Evolutionary conservation across 768 basidiomycete genomes (phyloP).

Genomic region (Coprinellus aureogranulatus): DNA sequence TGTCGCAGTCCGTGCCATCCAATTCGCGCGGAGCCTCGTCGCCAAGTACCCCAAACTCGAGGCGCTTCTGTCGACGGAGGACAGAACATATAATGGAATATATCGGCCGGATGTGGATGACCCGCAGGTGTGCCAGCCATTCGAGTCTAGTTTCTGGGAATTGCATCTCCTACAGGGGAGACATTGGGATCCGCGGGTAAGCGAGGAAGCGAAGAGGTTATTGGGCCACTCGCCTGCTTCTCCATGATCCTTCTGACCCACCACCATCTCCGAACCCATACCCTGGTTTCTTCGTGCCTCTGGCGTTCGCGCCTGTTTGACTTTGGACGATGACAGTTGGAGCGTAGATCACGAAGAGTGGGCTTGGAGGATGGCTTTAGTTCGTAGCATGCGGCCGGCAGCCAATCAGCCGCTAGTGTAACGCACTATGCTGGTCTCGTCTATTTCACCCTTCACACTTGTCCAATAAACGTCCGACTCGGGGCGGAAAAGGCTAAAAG

Average conservation of each 20-base stretch:
- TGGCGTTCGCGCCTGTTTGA: too few species aligned
- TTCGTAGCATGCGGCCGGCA: too few species aligned
- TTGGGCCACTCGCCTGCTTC: constrained; percentile 41
- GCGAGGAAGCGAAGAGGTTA: constrained; percentile 62
- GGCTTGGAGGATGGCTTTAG: too few species aligned
- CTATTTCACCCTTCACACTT: neutral
- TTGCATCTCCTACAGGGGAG: constrained; percentile 57
- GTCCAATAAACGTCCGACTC: neutral
- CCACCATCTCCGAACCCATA: neutral
- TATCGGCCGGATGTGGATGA: constrained; percentile 87
- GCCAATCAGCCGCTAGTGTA: too few species aligned
- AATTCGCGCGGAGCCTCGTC: constrained; percentile 70
- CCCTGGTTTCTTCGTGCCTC: too few species aligned
- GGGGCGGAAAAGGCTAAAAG: too few species aligned
- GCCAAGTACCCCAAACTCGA: constrained; percentile 79
- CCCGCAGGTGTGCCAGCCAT: constrained; percentile 78
- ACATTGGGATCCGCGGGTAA: constrained; percentile 68
- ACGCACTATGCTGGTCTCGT: too few species aligned
- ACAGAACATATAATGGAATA: constrained; percentile 78
- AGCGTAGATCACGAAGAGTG: too few species aligned
- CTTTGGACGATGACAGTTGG: too few species aligned
- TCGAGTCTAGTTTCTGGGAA: constrained; percentile 88
- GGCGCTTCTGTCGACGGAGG: constrained; percentile 82
- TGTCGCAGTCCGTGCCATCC: constrained; percentile 63
- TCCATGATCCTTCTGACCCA: constrained; percentile 1